Conservation (phyloP, 2,329 filamentous ascomycete species). For the Endocalyx cinctus region DNA sequence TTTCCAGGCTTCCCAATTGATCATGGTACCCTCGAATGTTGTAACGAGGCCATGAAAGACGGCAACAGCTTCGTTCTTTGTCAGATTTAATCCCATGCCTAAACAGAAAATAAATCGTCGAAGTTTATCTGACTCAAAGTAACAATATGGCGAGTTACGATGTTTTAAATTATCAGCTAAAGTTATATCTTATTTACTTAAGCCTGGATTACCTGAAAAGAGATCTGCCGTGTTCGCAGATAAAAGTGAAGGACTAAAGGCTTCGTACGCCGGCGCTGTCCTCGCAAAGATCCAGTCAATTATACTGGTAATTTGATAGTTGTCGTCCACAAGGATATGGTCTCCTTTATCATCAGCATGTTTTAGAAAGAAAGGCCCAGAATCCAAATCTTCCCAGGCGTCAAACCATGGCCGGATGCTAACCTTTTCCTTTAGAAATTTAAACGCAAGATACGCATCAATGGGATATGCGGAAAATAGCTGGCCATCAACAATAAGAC, state of each 20-base stretch:
- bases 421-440: constrained; percentile 30
- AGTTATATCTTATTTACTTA: constrained; percentile 3
- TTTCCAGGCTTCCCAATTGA: constrained; percentile 11
- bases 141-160: constrained; percentile 6
- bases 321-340: constrained; percentile 41
- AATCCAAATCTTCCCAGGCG: not conserved
- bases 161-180: constrained; percentile 4
- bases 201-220: too few species aligned
- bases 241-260: constrained; percentile 40
- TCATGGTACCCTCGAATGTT: constrained; percentile 9
- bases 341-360: constrained; percentile 46
- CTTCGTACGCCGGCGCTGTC: constrained; percentile 28
- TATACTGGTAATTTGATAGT: constrained; percentile 42
- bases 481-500: constrained; percentile 32
- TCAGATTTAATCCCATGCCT: constrained; percentile 12
- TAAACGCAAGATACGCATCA: constrained; percentile 37
- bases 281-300: constrained; percentile 41
- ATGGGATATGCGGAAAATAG: constrained; percentile 28
- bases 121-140: constrained; percentile 12
- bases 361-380: constrained; percentile 37
- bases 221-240: too few species aligned
- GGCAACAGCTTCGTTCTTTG: constrained; percentile 3
- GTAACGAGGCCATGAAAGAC: constrained; percentile 12
- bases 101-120: constrained; percentile 15
- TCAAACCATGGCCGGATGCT: not conserved